Base-by-base conservation (phyloP, 2,329 filamentous ascomycete genomes). In the Sclerotinia nivalis region DNA sequence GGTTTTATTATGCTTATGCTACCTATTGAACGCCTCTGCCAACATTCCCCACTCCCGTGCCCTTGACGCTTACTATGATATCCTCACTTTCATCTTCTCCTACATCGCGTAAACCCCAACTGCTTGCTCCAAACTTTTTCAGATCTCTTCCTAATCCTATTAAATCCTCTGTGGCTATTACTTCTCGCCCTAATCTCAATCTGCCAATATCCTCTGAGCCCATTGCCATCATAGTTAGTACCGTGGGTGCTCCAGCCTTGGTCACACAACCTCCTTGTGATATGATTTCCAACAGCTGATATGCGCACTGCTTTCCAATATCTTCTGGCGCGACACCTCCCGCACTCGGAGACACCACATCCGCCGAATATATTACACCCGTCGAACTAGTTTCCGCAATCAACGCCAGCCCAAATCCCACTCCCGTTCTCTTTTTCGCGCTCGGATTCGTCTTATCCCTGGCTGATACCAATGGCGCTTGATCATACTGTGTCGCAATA, bases 161-260 rank as follows among this genome's bases (percentile, higher is more conserved):
- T 67, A 93, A 84, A 71, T 93, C 90, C 78, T 97, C 93, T 3
- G 89, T 91, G 0, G 89, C 94, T 59, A 98, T 81, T 0, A 97
- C 88, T 60, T 95, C 91, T 75, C 88, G 89, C 45, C 94, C 93
- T 70, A 99, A 79, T 72, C 92, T 88, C 74, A 99, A 80, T 71
- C 96, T 87, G 6, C 96, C 96, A 20, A 99, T 93, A 80, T 99
- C 96, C 79, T 98, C 96, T 0, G 91, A 93, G 0, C 96, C 96
- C 96, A 99, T 98, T 47, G 94, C 93, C 96, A 99, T 99, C 72
- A 99, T 84, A 25, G 90, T 92, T 67, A 99, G 80, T 73, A 97
- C 86, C 0, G 91, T 95, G 4, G 88, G 84, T 7, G 90, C 89
- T 2, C 93, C 91, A 4, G 91, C 86, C 20, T 84, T 85, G 67